phyloP scores from a whole-genome alignment of 208 protist species.

The Trypanosoma rangeli region DNA sequence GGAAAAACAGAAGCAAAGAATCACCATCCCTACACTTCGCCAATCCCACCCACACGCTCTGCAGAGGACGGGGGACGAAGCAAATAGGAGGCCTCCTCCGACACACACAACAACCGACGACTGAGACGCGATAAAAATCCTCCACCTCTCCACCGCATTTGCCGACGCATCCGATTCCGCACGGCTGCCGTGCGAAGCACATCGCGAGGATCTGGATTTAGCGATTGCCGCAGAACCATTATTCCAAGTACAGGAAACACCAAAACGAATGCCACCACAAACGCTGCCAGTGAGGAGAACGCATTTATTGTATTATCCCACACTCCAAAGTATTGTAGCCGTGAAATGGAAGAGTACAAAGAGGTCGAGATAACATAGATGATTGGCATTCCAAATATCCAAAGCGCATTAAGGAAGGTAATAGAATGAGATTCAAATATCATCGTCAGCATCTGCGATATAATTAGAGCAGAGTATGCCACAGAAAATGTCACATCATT shows the following conservation, averaged over 20 bases:
- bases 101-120: slow-evolving; percentile 21
- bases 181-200: slow-evolving; percentile 43
- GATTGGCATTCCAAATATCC: slow-evolving; percentile 68
- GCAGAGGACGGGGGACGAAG: not conserved
- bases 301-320: slow-evolving; percentile 43
- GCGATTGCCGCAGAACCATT: slow-evolving; percentile 10
- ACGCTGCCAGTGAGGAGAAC: slow-evolving; percentile 34
- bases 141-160: slow-evolving; percentile 8
- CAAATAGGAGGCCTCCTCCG: slow-evolving; percentile 19
- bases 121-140: not conserved
- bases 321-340: slow-evolving; percentile 66
- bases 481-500: slow-evolving; percentile 82
- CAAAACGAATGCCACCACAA: slow-evolving; percentile 46
- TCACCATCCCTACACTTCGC: not conserved
- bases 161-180: slow-evolving; percentile 18
- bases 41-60: not conserved
- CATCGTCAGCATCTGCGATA: slow-evolving; percentile 85
- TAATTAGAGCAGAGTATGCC: slow-evolving; percentile 85
- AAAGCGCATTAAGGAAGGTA: slow-evolving; percentile 65
- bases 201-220: slow-evolving; percentile 53
- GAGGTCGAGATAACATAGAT: slow-evolving; percentile 55
- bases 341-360: slow-evolving; percentile 41
- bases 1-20: not conserved
- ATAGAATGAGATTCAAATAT: slow-evolving; percentile 85
- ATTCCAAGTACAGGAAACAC: slow-evolving; percentile 48